Base-by-base conservation (phyloP, 2,329 filamentous ascomycete genomes). In the Gnomoniopsis smithogilvyi region DNA sequence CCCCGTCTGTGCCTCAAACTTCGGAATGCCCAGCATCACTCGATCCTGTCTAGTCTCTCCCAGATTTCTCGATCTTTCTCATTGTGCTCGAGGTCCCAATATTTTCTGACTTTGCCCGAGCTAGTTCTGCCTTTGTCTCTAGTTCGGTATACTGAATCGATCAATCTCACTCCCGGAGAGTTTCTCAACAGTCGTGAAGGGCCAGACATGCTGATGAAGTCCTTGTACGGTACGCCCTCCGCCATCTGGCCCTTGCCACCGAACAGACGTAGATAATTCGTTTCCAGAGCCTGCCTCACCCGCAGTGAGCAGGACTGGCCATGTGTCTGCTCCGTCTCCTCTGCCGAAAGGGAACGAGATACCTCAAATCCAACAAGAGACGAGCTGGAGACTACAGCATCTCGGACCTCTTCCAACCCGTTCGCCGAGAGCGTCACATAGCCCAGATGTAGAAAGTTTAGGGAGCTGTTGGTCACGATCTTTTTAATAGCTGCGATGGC, bases 71-170 rank as follows among this genome's bases (percentile, higher is more conserved):
- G 45, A 11, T 54, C 51, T 3, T 30, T 36, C 52, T 36, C 52
- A 12, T 36, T 36, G 3, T 30, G 22, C 14, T 54, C 52, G 17
- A 54, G n/a, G 19, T 54, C 52, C 52, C 52, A 54, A 12, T 34
- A 54, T 24, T 54, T 54, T 4, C 52, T 33, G 19, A 33, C 41
- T 36, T n/a, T 46, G 1, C 52, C 52, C 8, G 36, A 24, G 8
- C 36, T 36, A 4, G 38, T 21, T 17, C 47, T 54, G 14, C 52
- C 43, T 34, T 46, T 54, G 15, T 54, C 52, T n/a, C 52, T 21
- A 1, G 52, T 54, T n/a, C 52, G 52, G 19, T 54, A 54, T 12
- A 47, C 52, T 2, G 52, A 54, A 54, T 54, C 52, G 21, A 54
- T 47, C 11, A 54, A 12, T 26, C 52, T 46, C 41, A 54, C 52